These are phyloP conservation scores for Begonia masoniana DNA, from an alignment of 306 rosid genomes.

Conservation along the genomic window DNA sequence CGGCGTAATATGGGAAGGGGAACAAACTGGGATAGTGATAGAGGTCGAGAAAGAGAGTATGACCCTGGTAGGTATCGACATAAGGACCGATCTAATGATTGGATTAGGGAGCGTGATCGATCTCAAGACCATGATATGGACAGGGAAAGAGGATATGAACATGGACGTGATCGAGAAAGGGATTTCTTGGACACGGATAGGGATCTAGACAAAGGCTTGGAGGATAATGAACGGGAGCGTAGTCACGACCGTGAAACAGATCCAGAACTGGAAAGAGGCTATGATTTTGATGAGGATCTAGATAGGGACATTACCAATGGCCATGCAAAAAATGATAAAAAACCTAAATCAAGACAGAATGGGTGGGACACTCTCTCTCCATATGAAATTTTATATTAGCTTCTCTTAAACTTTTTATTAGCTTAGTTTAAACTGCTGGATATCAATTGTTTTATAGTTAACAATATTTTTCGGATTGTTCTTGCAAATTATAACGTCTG, in stretches of 20 bases:
- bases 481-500: too few relatives aligned
- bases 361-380: slow-evolving; percentile 27
- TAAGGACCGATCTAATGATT: slow-evolving; percentile 28
- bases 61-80: slow-evolving; percentile 39
- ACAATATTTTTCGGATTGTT: too few relatives aligned
- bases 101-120: slow-evolving; percentile 46
- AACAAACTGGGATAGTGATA: slow-evolving; percentile 39
- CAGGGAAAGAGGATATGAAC: slow-evolving; percentile 43
- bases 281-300: slow-evolving; percentile 16
- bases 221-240: slow-evolving; percentile 22
- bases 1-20: slow-evolving; percentile 37
- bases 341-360: slow-evolving; percentile 30
- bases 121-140: slow-evolving; percentile 41
- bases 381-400: neutral
- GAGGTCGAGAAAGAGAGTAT: slow-evolving; percentile 38
- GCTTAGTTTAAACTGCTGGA: too few relatives aligned
- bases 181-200: slow-evolving; percentile 30
- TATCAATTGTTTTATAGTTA: too few relatives aligned
- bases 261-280: slow-evolving; percentile 34
- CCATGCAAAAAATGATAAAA: slow-evolving; percentile 28
- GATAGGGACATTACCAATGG: slow-evolving; percentile 40
- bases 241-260: slow-evolving; percentile 14
- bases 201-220: slow-evolving; percentile 22
- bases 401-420: neutral
- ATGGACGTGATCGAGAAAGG: slow-evolving; percentile 25